Evolutionary conservation across 192 early-diverging fungal genomes (phyloP), one percentile per base, ranked within the genome.

Genomic region (Coemansia sp.): DNA sequence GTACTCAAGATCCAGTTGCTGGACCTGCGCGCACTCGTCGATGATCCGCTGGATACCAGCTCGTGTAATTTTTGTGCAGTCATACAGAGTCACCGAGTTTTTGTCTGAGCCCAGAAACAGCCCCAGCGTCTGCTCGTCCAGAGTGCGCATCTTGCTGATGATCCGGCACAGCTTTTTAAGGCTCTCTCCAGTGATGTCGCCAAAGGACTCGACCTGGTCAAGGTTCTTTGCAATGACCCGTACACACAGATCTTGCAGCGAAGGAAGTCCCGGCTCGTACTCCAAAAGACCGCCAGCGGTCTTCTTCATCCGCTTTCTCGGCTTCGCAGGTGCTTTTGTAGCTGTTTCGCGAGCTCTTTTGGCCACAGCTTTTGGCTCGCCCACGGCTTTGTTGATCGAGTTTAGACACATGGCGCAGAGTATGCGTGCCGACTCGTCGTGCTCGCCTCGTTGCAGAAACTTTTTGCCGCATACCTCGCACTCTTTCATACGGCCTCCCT

Each of bases 141-240:
- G 73, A 28, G 86, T 70, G 1, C 95, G 89, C 76, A 89, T 86
- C n/a, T 90, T 87, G 67, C 88, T 78, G 43, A 96, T 90, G 60
- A 96, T 93, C 51, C 85, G 90, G 64, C 89, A 87, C 33, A 96
- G 87, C 65, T 86, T 85, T 64, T 88, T 83, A 83, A 93, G 84
- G 70, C 88, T 91, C 33, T 85, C 61, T 2, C 75, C 78, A 11
- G 90, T 78, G 34, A 96, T 91, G 69, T 92, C 91, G n/a, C 95
- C 95, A 80, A 96, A 88, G 17, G 87, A 86, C 57, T 95, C 93
- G 0, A 96, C 90, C 69, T 87, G 87, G 59, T 95, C 91, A 53
- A 96, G 89, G 63, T 91, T 85, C 61, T 84, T 84, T 2, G 91
- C 92, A 72, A 95, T 90, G 28, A 87, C 85, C n/a, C 83, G 75